These are phyloP conservation scores for Extremus antarcticus DNA, from an alignment of 495 filamentous ascomycete species.

Conservation along the genomic window DNA sequence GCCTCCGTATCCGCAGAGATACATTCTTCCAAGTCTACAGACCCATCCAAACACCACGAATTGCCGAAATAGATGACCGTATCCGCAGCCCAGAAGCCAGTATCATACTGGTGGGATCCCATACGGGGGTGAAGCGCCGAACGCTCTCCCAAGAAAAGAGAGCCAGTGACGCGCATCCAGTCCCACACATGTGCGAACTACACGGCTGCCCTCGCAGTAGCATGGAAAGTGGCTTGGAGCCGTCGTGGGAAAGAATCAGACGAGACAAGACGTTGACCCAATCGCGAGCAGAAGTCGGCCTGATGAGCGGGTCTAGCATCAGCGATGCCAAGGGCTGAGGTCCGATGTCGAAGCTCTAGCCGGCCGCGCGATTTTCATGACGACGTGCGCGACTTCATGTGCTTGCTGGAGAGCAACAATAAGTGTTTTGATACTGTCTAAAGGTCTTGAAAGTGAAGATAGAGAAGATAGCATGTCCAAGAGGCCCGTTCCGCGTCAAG, in stretches of 20 bases:
- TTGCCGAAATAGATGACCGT: no score
- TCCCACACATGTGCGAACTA: background rate
- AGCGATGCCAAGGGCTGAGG: background rate
- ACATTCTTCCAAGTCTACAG: background rate
- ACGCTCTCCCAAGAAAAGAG: no score
- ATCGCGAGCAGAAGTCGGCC: background rate
- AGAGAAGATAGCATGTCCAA: background rate
- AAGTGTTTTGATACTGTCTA: background rate
- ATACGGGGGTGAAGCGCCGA: no score
- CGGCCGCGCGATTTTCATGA: no score
- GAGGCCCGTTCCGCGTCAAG: background rate
- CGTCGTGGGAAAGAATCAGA: background rate
- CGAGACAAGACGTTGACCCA: background rate
- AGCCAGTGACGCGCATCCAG: background rate
- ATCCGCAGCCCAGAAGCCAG: no score
- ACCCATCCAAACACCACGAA: no score
- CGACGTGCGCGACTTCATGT: background rate
- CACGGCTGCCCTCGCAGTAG: slow-evolving; percentile 7
- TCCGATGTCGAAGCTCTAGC: no score
- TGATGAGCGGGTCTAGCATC: background rate
- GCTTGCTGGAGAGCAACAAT: background rate
- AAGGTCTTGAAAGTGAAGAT: background rate
- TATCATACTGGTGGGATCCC: no score
- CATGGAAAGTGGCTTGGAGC: background rate
- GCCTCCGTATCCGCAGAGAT: background rate